Base-by-base conservation (phyloP, 1,284 basidiomycete genomes). In the Moniliophthora roreri region DNA sequence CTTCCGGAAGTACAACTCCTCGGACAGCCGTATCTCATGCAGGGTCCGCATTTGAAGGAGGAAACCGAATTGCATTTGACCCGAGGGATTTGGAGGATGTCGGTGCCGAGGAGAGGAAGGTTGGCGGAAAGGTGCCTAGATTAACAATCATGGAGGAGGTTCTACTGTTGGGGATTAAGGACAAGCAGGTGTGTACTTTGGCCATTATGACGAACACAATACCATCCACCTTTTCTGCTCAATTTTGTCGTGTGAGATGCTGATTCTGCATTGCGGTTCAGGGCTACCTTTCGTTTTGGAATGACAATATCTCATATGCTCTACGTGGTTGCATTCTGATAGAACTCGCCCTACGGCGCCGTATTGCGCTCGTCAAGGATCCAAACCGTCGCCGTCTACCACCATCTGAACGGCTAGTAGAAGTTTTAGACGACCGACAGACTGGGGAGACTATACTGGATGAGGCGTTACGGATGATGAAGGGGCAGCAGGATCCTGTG, bases 131-230 rank as follows among this genome's bases (percentile, higher is more conserved):
- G 67, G 82, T 90, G 69, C 97, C 96, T 0, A 80, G 81, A 56
- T 75, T 99, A 61, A 99, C 96, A 8, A 82, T 99, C 53, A 93
- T 99, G 91, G 96, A 99, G 74, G 97, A 99, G 74, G 87, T 99
- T 15, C 74, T 99, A 51, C 72, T 99, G 51, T 76, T 99, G 13
- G 96, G 97, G 1, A 75, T 93, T 49, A 95, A 95, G 67, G 93
- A 95, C 72, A 91, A 90, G 65, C 91, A 93, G 76, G 89, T 90
- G 60, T 51, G 84, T 72, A 42, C 23, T 44, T 24, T n/a, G n/a
- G n/a, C n/a, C n/a, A n/a, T n/a, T n/a, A n/a, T n/a, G n/a, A n/a
- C n/a, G n/a, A n/a, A n/a, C n/a, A n/a, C n/a, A n/a, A n/a, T n/a
- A n/a, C n/a, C n/a, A n/a, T n/a, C n/a, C n/a, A n/a, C n/a, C n/a